Conservation (phyloP, 176 grass and related monocot genomes). For the Pontederia paniculata region DNA sequence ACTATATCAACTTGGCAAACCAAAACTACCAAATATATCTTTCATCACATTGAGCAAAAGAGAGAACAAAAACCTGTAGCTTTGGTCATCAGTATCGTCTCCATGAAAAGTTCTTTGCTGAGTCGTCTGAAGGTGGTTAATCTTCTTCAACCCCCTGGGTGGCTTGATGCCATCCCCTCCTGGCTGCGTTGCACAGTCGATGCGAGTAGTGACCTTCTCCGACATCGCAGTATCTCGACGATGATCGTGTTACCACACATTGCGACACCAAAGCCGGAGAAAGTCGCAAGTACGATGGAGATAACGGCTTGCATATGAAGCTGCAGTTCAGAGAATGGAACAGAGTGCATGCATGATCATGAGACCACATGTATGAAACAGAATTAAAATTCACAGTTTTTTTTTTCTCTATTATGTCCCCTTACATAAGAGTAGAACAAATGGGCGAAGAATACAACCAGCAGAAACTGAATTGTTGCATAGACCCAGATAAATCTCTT, state of each 20-base stretch:
- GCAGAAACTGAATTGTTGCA: slow-evolving; percentile 44
- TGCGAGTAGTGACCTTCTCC: not conserved
- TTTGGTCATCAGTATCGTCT: too few relatives aligned
- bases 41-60: too few relatives aligned
- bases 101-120: too few relatives aligned
- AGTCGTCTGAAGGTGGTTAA: too few relatives aligned
- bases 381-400: not conserved
- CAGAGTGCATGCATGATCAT: not conserved
- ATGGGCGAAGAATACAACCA: slow-evolving; percentile 76
- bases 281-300: slow-evolving; percentile 83
- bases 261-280: slow-evolving; percentile 73
- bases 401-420: not conserved
- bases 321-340: slow-evolving; percentile 30
- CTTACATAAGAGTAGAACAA: slow-evolving; percentile 84
- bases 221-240: slow-evolving; percentile 44
- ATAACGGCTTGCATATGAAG: slow-evolving; percentile 74
- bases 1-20: too few relatives aligned
- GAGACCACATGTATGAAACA: not conserved
- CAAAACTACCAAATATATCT: too few relatives aligned
- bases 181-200: not conserved
- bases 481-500: slow-evolving; percentile 76
- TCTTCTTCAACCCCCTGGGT: too few relatives aligned
- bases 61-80: too few relatives aligned
- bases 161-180: too few relatives aligned
- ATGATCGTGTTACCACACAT: slow-evolving; percentile 72